phyloP scores from a whole-genome alignment of 2,329 filamentous ascomycete genomes.

The Sporothrix dimorphospora region DNA sequence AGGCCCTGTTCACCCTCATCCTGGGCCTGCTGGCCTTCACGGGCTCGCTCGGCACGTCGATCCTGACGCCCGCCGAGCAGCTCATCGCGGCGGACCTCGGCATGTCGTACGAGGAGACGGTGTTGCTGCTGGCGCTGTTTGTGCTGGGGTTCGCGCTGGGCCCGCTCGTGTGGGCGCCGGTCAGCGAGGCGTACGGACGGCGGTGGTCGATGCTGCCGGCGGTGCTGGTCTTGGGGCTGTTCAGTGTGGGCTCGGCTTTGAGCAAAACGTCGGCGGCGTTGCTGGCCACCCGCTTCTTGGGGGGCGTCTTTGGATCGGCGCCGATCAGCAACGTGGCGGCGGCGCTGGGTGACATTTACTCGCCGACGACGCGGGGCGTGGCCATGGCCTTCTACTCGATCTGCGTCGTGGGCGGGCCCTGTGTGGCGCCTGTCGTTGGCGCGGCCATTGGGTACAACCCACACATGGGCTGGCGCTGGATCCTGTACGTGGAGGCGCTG shows the following conservation, averaged over 20 bases:
- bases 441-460: constrained; percentile 40
- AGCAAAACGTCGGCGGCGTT: constrained; percentile 57
- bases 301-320: constrained; percentile 64
- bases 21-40: constrained; percentile 54
- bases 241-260: constrained; percentile 50
- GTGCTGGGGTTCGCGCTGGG: constrained; percentile 47
- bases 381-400: constrained; percentile 53
- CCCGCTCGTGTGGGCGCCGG: constrained; percentile 47
- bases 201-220: constrained; percentile 49
- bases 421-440: constrained; percentile 48
- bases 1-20: constrained; percentile 52
- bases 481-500: constrained; percentile 38
- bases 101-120: constrained; percentile 48
- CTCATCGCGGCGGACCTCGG: constrained; percentile 43
- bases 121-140: constrained; percentile 52
- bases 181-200: constrained; percentile 51
- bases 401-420: constrained; percentile 46
- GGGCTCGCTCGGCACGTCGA: constrained; percentile 54
- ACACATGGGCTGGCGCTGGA: constrained; percentile 39
- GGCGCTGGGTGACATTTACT: constrained; percentile 66
- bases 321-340: constrained; percentile 67
- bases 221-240: constrained; percentile 47
- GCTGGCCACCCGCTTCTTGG: constrained; percentile 68
- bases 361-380: constrained; percentile 54
- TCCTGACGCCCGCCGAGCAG: constrained; percentile 51